These are phyloP conservation scores for Pyrus bretschneideri DNA, from an alignment of 306 rosid genomes.

Conservation along the genomic window DNA sequence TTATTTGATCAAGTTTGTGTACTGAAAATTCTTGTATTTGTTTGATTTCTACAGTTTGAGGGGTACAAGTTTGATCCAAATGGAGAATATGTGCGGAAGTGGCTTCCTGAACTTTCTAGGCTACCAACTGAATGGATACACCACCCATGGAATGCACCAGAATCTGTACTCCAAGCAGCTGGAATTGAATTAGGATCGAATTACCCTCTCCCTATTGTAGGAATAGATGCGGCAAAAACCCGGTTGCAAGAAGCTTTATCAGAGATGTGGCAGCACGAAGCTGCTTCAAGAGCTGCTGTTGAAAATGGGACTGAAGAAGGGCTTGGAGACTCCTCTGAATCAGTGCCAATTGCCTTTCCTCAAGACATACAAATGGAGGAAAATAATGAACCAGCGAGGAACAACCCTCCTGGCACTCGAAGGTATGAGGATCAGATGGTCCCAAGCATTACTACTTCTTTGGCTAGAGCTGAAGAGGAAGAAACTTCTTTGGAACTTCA, in stretches of 20 bases:
- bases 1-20: not conserved
- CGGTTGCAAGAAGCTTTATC: conserved; percentile 63
- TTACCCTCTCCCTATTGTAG: conserved; percentile 82
- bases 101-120: conserved; percentile 93
- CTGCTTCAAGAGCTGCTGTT: conserved; percentile 64
- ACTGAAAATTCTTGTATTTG: not conserved
- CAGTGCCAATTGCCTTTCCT: conserved; percentile 53
- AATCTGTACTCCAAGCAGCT: conserved; percentile 76
- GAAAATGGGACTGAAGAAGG: conserved; percentile 92
- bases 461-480: conserved; percentile 64
- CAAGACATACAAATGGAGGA: conserved; percentile 74
- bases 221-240: conserved; percentile 63
- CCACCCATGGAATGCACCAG: conserved; percentile 95
- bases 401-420: conserved; percentile 36
- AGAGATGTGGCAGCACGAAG: conserved; percentile 79
- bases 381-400: conserved; percentile 45
- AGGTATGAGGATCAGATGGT: conserved; percentile 87
- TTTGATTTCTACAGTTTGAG: conserved; percentile 52
- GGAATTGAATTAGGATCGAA: conserved; percentile 85
- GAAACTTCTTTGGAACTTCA: conserved; percentile 51
- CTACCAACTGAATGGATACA: conserved; percentile 93
- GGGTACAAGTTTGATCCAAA: conserved; percentile 81
- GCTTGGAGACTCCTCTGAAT: conserved; percentile 81
- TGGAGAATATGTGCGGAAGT: conserved; percentile 84
- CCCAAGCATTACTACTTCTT: conserved; percentile 66